Evolutionary conservation across 2,329 filamentous ascomycete species (phyloP), one percentile per base, ranked within the genome.

Genomic region (Aspergillus spinulosporus): DNA sequence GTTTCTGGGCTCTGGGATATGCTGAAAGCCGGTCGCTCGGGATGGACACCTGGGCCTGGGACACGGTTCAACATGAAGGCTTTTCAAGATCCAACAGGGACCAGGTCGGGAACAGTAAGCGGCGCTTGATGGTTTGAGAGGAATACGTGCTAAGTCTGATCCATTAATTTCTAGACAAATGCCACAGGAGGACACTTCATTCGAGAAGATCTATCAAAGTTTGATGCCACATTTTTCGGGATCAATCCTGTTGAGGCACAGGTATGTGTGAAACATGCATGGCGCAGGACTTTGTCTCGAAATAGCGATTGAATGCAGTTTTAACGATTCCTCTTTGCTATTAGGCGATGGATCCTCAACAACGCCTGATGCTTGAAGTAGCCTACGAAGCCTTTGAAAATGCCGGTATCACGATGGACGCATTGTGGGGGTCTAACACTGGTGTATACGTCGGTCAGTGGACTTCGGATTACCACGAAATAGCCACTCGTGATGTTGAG

Each of bases 31-130:
- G 54, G 54, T 40, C 54, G 49, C 11, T 52, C 49, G n/a, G 49
- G 49, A 37, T 57, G 54, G 54, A 52, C 54, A 14, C 49, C 49
- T 2, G 49, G 45, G 5, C 43, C 54, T n/a, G 49, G 40, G 12
- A 52, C 15, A 11, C 44, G 54, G 21, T 57, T 57, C 28, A 48
- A 53, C 7, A 57, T 57, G 54, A 45, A 57, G 26, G 54, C 49
- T 1, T 57, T 57, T 29, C 49, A 49, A 31, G 49, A 57, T 3
- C 39, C 54, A 7, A 48, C 54, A 39, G 54, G 49, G 26, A 57
- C 46, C 2, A 37, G 47, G 31, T 29, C 52, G 15, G 52, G 46
- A 5, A 49, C 52, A 47, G 47, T 55, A 36, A 45, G 52, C 7
- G 12, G 9, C 31, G 5, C 5, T 34, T 34, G 31, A 34, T 34